Conservation (phyloP, 371 early-diverging fungal species). For the Haplosporangium sp. region DNA sequence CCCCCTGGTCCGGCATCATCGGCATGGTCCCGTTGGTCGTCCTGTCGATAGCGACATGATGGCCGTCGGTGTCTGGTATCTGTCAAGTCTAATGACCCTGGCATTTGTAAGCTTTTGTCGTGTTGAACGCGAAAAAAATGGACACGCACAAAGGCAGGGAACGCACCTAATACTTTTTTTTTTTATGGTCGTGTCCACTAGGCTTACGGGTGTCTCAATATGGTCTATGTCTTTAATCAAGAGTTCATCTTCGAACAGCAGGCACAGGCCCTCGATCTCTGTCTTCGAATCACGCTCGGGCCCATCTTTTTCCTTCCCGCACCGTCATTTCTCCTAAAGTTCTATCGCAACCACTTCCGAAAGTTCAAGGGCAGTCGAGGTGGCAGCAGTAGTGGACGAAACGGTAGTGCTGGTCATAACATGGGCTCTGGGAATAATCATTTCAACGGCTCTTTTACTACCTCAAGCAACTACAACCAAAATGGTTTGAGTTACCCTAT, state of each 20-base stretch:
- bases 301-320: conserved; percentile 48
- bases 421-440: conserved; percentile 7
- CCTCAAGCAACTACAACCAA: background rate
- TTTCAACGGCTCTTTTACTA: background rate
- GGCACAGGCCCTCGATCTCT: conserved; percentile 38
- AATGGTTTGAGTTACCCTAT: background rate
- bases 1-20: conserved; percentile 38
- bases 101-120: conserved; percentile 36
- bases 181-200: background rate
- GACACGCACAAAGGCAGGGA: too few relatives aligned
- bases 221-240: conserved; percentile 6
- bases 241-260: conserved; percentile 15
- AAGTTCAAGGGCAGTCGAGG: conserved; percentile 21
- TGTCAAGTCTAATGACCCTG: conserved; percentile 16
- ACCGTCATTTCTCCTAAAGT: conserved; percentile 23
- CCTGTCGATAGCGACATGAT: conserved; percentile 42
- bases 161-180: background rate
- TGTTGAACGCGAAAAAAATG: too few relatives aligned
- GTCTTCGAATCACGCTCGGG: conserved; percentile 32
- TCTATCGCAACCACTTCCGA: conserved; percentile 35
- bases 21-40: conserved; percentile 29
- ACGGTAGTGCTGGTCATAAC: conserved; percentile 15
- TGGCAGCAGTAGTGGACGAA: conserved; percentile 5
- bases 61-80: conserved; percentile 52
- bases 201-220: conserved; percentile 21